Evolutionary conservation across 345 rosid genomes (phyloP), one percentile per base, ranked within the genome.

Genomic region (Aegle marmelos): DNA sequence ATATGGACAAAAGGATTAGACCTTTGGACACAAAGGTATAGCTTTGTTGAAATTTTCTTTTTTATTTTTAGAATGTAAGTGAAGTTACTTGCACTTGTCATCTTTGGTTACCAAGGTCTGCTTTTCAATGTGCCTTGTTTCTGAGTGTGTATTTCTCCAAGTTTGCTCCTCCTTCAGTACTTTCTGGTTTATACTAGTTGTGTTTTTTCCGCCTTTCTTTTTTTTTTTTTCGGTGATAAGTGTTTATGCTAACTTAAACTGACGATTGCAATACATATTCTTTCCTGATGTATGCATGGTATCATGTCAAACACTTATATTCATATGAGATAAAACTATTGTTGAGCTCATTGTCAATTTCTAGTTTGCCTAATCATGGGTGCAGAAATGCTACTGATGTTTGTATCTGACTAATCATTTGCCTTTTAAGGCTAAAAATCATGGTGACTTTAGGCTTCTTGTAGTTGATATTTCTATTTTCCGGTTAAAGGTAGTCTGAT

Each of bases 21-120:
- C 77, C 88, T 66, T 82, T 90, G 72, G 89, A 89, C 86, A 79
- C 82, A 27, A 90, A 92, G 99, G 99, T 95, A 84, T 50, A 79
- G 62, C 13, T 70, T 57, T 2, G 48, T 22, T 58, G 24, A 31
- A 8, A 34, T 2, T 34, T 53, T 16, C 7, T 64, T 57, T 67
- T 6, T 10, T 41, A 11, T 41, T 67, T 45, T 70, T 66, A n/a
- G 22, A 8, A 33, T 56, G 53, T 5, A 36, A 19, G 58, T 0
- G 33, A 28, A 65, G 56, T 70, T n/a, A 36, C 45, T 36, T 0
- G n/a, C 19, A 36, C 27, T 36, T 1, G 50, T 16, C 25, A 7
- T 27, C 27, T 21, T 22, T 66, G 22, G 25, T 37, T 13, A 13
- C 11, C 21, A 9, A 11, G 54, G 50, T 37, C 71, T 67, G 68